phyloP scores from a whole-genome alignment of 2,329 filamentous ascomycete genomes.

The Botrytis pseudocinerea region DNA sequence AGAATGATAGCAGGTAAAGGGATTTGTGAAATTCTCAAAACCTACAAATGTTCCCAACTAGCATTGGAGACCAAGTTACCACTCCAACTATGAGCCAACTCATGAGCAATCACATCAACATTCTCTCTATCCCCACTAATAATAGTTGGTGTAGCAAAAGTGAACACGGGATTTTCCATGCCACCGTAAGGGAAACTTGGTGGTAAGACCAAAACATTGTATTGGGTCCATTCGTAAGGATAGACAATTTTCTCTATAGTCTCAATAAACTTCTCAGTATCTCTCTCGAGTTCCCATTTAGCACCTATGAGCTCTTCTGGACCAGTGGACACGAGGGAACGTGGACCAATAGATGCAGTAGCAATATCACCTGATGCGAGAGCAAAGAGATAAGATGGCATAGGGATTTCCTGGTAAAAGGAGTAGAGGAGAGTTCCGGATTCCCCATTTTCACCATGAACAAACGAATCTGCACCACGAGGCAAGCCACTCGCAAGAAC shows the following conservation, averaged over 20 bases:
- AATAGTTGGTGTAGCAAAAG: slow-evolving; percentile 91
- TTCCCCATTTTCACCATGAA: slow-evolving; percentile 54
- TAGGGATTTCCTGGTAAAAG: slow-evolving; percentile 89
- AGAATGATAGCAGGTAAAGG: neutral
- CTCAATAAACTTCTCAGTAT: slow-evolving; percentile 90
- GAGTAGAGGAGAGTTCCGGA: slow-evolving; percentile 64
- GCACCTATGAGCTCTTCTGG: slow-evolving; percentile 82
- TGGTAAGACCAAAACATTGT: slow-evolving; percentile 89
- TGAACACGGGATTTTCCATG: slow-evolving; percentile 83
- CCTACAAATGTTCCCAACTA: slow-evolving; percentile 78
- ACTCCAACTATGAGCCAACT: slow-evolving; percentile 76
- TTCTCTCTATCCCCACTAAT: slow-evolving; percentile 91
- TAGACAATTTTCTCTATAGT: slow-evolving; percentile 80
- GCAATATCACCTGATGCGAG: slow-evolving; percentile 83
- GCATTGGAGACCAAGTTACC: slow-evolving; percentile 80
- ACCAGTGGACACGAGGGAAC: slow-evolving; percentile 81
- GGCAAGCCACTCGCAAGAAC: slow-evolving; percentile 88
- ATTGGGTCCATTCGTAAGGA: slow-evolving; percentile 90
- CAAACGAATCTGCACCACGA: slow-evolving; percentile 52
- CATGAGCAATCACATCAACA: slow-evolving; percentile 93
- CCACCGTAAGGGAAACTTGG: slow-evolving; percentile 70
- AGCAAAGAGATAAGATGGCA: slow-evolving; percentile 94
- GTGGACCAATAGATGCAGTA: slow-evolving; percentile 80
- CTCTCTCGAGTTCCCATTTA: slow-evolving; percentile 87
- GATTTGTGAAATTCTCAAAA: slow-evolving; percentile 24